Evolutionary conservation across 1,139 yeast genomes (phyloP), one percentile per base, ranked within the genome.

Genomic region (Yarrowia galli): DNA sequence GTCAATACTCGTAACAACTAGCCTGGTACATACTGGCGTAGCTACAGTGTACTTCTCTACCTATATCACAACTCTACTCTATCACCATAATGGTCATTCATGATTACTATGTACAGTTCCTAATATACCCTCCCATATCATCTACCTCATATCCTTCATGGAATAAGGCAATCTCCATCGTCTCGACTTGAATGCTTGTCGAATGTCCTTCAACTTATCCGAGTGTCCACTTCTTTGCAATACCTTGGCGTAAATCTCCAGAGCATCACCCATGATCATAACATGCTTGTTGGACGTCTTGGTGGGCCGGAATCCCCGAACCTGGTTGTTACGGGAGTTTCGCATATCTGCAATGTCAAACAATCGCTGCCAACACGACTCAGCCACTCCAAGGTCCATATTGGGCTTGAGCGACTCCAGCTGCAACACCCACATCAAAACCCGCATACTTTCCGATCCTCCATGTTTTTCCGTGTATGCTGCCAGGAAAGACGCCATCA

Each of bases 391-490:
- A 13, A 43, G 6, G n/a, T 32, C 32, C 8, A 51, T 9, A 1
- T 13, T 6, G 15, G 20, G 8, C 32, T 43, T 58, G 16, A 43
- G 22, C 3, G 43, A 22, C 42, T 58, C 64, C 51, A 58, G 51
- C 32, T 43, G n/a, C 38, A 58, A 13, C 13, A 43, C 32, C 64
- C 64, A 58, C 28, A 42, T 16, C 12, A 58, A 32, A 13, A 58
- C 51, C 20, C 64, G 36, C 64, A 58, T 58, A 15, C 64, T 58
- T 16, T 58, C 64, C 10, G 32, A 12, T 32, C 64, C 64, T 28
- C 64, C 64, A 43, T 58, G 64, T 32, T 58, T 58, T 3, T 40
- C 64, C 16, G 64, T 58, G 28, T 58, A 58, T 18, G 22, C 20
- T 3, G 64, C 38, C 16, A 58, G 40, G 12, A 58, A 58, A 5